Conservation (phyloP, 2,329 filamentous ascomycete species). For the Aspergillus sp. region DNA sequence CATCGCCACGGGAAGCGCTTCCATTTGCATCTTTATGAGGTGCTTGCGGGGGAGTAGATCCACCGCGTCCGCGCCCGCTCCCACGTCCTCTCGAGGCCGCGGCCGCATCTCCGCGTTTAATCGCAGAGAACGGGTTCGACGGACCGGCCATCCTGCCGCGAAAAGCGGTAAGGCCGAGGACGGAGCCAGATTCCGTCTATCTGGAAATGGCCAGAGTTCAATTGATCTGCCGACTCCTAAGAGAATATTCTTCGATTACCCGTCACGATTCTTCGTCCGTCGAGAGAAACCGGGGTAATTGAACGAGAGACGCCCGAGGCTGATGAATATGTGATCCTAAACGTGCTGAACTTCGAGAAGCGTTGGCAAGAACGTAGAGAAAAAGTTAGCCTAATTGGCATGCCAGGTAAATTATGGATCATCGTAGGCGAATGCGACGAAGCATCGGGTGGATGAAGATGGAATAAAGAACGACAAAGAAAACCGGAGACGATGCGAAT, state of each 20-base stretch:
- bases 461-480: background rate
- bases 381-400: constrained; percentile 19
- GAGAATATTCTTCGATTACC: background rate
- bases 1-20: constrained; percentile 15
- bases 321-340: constrained; percentile 10
- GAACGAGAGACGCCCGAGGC: constrained; percentile 1
- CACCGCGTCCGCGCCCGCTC: constrained; percentile 27
- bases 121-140: constrained; percentile 28
- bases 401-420: constrained; percentile 2
- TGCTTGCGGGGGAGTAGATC: constrained; percentile 13
- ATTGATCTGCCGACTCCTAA: background rate
- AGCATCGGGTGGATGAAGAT: constrained; percentile 7
- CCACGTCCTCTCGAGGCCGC: constrained; percentile 25
- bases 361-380: constrained; percentile 21
- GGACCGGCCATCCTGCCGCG: constrained; percentile 33
- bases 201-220: background rate
- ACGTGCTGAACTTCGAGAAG: constrained; percentile 15
- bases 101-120: constrained; percentile 27
- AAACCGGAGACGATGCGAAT: background rate
- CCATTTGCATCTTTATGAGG: constrained; percentile 19
- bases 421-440: constrained; percentile 7
- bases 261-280: background rate
- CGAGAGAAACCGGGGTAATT: background rate
- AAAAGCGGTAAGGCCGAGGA: constrained; percentile 21
- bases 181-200: constrained; percentile 14